These are phyloP conservation scores for Cladosporium colombiae DNA, from an alignment of 2,329 filamentous ascomycete species.

Conservation along the genomic window DNA sequence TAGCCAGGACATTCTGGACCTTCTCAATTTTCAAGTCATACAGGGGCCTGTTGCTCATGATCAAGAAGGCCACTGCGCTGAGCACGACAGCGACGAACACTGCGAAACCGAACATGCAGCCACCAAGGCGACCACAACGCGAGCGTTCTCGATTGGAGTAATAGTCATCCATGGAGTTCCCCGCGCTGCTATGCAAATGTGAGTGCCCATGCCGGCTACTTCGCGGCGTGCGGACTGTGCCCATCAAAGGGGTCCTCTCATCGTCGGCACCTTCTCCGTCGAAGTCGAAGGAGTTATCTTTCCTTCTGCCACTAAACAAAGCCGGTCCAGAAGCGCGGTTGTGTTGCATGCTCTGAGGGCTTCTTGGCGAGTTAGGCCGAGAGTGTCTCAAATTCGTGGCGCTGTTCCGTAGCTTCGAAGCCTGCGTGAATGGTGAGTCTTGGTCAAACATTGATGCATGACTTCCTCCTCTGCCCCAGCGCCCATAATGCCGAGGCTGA, in stretches of 20 bases:
- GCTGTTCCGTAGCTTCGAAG: conserved; percentile 63
- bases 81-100: conserved; percentile 79
- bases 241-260: conserved; percentile 81
- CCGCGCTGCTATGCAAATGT: conserved; percentile 10
- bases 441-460: conserved; percentile 74
- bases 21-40: conserved; percentile 74
- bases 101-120: conserved; percentile 80
- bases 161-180: conserved; percentile 42
- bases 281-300: conserved; percentile 72
- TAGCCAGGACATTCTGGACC: conserved; percentile 87
- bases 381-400: conserved; percentile 45
- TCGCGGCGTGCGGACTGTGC: conserved; percentile 62
- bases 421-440: conserved; percentile 75
- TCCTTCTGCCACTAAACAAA: conserved; percentile 51
- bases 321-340: conserved; percentile 35
- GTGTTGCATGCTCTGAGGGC: conserved; percentile 51
- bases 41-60: conserved; percentile 87
- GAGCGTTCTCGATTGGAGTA: conserved; percentile 28
- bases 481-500: conserved; percentile 78
- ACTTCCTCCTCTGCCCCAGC: conserved; percentile 71
- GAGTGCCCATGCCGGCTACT: conserved; percentile 58
- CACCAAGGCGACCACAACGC: conserved; percentile 67
- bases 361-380: conserved; percentile 67
- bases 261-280: conserved; percentile 78
- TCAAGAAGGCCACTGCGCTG: conserved; percentile 84